Percentiles rank a stretch among this genome's conserved stretches.
These are phyloP conservation scores for Alternaria angustiovoidea DNA, from an alignment of 2,329 filamentous ascomycete species.

Conservation along the genomic window DNA sequence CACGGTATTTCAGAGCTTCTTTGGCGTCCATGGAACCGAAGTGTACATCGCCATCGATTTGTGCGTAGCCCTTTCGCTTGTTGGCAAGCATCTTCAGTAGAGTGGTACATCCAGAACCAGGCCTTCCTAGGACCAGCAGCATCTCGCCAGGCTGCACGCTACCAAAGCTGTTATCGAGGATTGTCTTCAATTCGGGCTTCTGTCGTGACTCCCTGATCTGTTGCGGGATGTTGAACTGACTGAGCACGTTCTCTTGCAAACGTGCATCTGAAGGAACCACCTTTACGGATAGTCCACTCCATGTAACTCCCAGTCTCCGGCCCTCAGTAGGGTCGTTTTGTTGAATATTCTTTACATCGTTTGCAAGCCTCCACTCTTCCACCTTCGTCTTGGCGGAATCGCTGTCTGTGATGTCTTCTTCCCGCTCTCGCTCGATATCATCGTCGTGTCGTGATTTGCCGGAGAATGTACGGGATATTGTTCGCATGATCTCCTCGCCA, in stretches of 20 bases:
- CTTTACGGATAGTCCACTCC: conserved; percentile 76
- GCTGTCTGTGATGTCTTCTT: conserved; percentile 6
- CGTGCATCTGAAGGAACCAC: conserved; percentile 68
- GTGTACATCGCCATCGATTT: conserved; percentile 68
- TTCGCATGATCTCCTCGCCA: conserved; percentile 24
- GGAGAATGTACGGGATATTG: conserved; percentile 28
- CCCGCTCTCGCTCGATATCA: conserved; percentile 7
- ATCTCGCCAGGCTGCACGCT: conserved; percentile 74
- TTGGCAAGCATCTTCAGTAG: conserved; percentile 72
- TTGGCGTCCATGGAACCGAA: conserved; percentile 68
- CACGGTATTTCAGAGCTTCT: conserved; percentile 78
- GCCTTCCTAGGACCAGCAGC: conserved; percentile 75
- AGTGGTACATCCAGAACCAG: conserved; percentile 58
- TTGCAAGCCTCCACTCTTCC: conserved; percentile 34
- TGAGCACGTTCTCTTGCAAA: conserved; percentile 69
- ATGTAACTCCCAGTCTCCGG: conserved; percentile 67
- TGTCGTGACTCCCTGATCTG: conserved; percentile 53
- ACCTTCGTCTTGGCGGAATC: conserved; percentile 28
- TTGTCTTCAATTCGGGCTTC: conserved; percentile 61
- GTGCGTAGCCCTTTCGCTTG: conserved; percentile 68
- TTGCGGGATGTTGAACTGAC: conserved; percentile 55
- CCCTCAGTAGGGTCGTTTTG: conserved; percentile 25
- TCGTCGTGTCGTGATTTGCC: conserved; percentile 23
- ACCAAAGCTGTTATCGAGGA: conserved; percentile 71
- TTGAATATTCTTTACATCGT: conserved; percentile 27